Conservation (phyloP, 2,329 filamentous ascomycete genomes). For the Thelonectria discophora region DNA sequence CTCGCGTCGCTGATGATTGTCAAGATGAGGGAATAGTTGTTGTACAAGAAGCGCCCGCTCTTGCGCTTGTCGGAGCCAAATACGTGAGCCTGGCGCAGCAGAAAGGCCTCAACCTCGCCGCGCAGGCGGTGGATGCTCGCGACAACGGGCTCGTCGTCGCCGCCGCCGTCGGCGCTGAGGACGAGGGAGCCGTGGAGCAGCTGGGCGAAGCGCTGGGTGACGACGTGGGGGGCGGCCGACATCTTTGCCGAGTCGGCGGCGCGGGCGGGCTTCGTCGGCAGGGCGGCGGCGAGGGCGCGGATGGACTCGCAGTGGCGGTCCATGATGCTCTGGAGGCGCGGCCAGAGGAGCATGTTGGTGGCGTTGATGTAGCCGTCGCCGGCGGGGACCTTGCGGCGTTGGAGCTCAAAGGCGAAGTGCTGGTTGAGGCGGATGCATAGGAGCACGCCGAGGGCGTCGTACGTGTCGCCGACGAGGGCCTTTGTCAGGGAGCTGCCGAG, state of each 20-base stretch:
- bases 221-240: slow-evolving; percentile 85
- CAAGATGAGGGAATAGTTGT: slow-evolving; percentile 94
- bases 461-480: slow-evolving; percentile 76
- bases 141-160: slow-evolving; percentile 91
- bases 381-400: slow-evolving; percentile 87
- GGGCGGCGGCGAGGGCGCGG: slow-evolving; percentile 65
- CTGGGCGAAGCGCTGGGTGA: slow-evolving; percentile 96
- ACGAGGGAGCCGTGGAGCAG: slow-evolving; percentile 85
- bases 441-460: slow-evolving; percentile 86
- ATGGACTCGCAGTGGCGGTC: slow-evolving; percentile 91
- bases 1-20: slow-evolving; percentile 86
- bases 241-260: slow-evolving; percentile 66
- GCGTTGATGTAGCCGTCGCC: slow-evolving; percentile 93
- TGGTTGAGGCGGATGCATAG: slow-evolving; percentile 95
- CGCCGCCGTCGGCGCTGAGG: slow-evolving; percentile 87
- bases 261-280: slow-evolving; percentile 56
- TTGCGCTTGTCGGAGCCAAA: slow-evolving; percentile 81
- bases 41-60: slow-evolving; percentile 87
- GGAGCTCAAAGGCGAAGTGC: slow-evolving; percentile 91
- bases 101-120: slow-evolving; percentile 82
- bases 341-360: slow-evolving; percentile 96
- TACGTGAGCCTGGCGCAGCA: slow-evolving; percentile 78
- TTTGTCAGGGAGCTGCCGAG: slow-evolving; percentile 82
- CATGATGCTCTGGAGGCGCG: slow-evolving; percentile 92
- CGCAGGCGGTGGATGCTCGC: slow-evolving; percentile 81